Conservation (phyloP, 176 grass and related monocot genomes). For the Chrysopogon serrulatus region DNA sequence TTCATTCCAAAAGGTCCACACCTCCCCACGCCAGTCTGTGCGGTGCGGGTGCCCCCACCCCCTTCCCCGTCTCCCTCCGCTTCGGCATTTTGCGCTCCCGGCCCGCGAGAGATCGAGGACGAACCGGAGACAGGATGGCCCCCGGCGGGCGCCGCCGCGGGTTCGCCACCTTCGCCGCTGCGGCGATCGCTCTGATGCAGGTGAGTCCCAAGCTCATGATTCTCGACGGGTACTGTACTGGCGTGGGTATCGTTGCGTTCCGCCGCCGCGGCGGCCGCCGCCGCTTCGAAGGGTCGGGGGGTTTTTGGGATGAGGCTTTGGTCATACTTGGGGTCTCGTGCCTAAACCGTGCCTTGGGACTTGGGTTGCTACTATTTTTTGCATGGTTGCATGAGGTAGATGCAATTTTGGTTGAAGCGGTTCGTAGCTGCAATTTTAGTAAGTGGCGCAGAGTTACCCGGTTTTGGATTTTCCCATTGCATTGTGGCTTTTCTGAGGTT, state of each 20-base stretch:
- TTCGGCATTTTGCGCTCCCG: conserved; percentile 22
- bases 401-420: not conserved
- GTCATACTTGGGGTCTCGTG: not conserved
- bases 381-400: not conserved
- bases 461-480: not conserved
- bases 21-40: conserved; percentile 8
- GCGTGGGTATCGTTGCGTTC: not conserved
- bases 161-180: conserved; percentile 4
- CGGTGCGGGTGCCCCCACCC: not conserved
- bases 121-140: conserved; percentile 21
- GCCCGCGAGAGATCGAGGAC: conserved; percentile 12
- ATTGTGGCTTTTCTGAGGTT: conserved; percentile 1
- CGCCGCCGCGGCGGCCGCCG: not conserved
- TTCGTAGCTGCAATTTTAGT: not conserved
- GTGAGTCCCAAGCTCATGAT: not conserved
- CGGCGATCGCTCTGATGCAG: conserved; percentile 24
- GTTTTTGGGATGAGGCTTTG: not conserved
- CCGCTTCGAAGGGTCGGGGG: not conserved
- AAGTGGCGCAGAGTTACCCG: not conserved
- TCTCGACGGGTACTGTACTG: not conserved
- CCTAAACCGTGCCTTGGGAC: not conserved
- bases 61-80: not conserved
- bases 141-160: conserved; percentile 22
- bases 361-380: conserved; percentile 12
- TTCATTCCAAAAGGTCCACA: conserved; percentile 31